These are phyloP conservation scores for Rhynchospora pubera DNA, from an alignment of 176 grass and related monocot species.

Conservation along the genomic window DNA sequence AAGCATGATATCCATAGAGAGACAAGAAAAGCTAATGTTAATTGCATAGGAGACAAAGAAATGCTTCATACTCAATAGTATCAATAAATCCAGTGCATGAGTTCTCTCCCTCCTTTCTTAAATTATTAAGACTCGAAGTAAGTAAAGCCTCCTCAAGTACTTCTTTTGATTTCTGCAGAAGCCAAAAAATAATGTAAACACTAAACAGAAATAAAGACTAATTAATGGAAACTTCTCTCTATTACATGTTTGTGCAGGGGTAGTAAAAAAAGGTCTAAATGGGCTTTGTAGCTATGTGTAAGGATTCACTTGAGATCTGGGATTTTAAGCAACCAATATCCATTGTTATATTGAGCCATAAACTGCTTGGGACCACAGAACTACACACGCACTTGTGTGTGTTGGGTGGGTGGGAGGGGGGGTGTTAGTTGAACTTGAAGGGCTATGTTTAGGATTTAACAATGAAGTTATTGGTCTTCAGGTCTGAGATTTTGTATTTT, in stretches of 20 bases:
- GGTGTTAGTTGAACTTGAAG: no score
- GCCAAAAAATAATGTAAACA: neutral
- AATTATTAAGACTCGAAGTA: conserved; percentile 80
- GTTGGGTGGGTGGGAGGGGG: neutral
- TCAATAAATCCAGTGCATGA: conserved; percentile 86
- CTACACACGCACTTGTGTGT: neutral
- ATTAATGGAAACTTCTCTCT: neutral
- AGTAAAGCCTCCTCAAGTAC: conserved; percentile 91
- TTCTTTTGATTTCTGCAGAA: conserved; percentile 74
- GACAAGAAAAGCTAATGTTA: neutral
- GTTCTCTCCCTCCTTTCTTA: conserved; percentile 43
- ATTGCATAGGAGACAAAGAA: neutral
- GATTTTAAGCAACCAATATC: neutral
- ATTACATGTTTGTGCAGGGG: conserved; percentile 23
- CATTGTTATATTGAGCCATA: neutral
- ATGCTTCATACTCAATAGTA: conserved; percentile 64
- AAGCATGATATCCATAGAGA: neutral
- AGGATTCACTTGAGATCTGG: neutral
- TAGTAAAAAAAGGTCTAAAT: neutral
- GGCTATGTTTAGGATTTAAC: no score
- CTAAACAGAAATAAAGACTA: neutral
- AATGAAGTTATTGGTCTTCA: no score
- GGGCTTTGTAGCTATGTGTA: neutral
- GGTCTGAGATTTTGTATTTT: no score
- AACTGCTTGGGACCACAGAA: neutral